phyloP scores from a whole-genome alignment of 805 yeast species.

The Grigorovia jiainica region DNA sequence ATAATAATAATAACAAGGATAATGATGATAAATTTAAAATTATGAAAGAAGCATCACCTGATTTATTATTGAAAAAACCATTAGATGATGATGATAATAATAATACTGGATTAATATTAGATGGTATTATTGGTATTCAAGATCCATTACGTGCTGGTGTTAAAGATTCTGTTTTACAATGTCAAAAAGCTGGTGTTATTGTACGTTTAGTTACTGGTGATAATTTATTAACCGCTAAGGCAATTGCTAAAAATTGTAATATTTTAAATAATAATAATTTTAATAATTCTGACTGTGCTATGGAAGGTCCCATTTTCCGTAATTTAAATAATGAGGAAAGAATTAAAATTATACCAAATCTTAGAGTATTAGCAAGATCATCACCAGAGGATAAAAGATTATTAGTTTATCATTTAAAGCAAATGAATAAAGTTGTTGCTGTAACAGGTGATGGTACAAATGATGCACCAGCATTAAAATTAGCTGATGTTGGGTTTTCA shows the following conservation, averaged over 20 bases:
- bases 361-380: conserved; percentile 85
- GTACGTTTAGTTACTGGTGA: conserved; percentile 99
- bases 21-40: not conserved
- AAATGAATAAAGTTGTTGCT: conserved; percentile 88
- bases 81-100: conserved; percentile 18
- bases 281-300: conserved; percentile 48
- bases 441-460: conserved; percentile 99
- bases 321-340: conserved; percentile 51
- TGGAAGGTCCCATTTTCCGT: conserved; percentile 93
- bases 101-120: conserved; percentile 39
- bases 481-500: conserved; percentile 95
- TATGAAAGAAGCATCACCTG: conserved; percentile 32
- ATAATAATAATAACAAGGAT: too few relatives aligned
- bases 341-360: conserved; percentile 51
- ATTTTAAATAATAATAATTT: conserved; percentile 44
- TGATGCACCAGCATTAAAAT: conserved; percentile 95
- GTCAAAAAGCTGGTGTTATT: conserved; percentile 84
- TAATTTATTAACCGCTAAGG: conserved; percentile 80
- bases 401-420: conserved; percentile 70
- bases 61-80: conserved; percentile 23
- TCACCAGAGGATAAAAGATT: conserved; percentile 92
- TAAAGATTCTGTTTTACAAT: conserved; percentile 74
- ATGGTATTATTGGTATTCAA: conserved; percentile 83
- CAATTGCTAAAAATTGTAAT: conserved; percentile 82
- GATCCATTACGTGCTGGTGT: conserved; percentile 93